These are phyloP conservation scores for Amesomyces nigricolor DNA, from an alignment of 2,329 filamentous ascomycete genomes.

Conservation along the genomic window DNA sequence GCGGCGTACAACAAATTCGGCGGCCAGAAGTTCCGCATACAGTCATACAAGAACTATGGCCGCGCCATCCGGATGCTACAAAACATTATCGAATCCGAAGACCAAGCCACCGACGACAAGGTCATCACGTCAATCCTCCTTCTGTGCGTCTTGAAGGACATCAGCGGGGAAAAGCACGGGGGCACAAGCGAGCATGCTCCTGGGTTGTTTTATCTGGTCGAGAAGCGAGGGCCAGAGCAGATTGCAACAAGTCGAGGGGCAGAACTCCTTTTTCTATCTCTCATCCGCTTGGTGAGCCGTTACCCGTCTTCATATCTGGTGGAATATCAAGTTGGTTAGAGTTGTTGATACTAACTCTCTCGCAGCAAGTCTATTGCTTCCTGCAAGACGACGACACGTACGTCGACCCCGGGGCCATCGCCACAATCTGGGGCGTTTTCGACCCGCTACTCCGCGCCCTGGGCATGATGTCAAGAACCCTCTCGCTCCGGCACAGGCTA, in stretches of 20 bases:
- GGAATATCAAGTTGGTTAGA: too few relatives aligned
- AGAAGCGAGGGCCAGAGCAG: conserved; percentile 30
- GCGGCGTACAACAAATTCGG: conserved; percentile 33
- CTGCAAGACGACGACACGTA: conserved; percentile 30
- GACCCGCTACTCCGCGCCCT: conserved; percentile 29
- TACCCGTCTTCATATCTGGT: too few relatives aligned
- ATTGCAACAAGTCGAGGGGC: conserved; percentile 29
- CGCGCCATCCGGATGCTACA: conserved; percentile 29
- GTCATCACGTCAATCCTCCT: conserved; percentile 30
- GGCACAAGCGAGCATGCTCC: conserved; percentile 31
- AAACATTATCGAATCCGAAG: conserved; percentile 26
- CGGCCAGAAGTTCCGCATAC: conserved; percentile 25
- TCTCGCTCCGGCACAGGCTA: conserved; percentile 18
- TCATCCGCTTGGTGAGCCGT: conserved; percentile 29
- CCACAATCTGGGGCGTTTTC: conserved; percentile 28
- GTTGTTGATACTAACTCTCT: neutral
- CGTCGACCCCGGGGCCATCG: conserved; percentile 30
- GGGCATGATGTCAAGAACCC: conserved; percentile 30
- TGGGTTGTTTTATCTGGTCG: conserved; percentile 32
- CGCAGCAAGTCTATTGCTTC: conserved; percentile 33
- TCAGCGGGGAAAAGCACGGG: conserved; percentile 30
- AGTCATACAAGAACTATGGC: conserved; percentile 29
- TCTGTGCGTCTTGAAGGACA: conserved; percentile 27
- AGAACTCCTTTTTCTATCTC: conserved; percentile 30
- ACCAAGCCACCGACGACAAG: conserved; percentile 29